Evolutionary conservation across 805 yeast genomes (phyloP), one percentile per base, ranked within the genome.

Genomic region (Saturnispora ahearnii): DNA sequence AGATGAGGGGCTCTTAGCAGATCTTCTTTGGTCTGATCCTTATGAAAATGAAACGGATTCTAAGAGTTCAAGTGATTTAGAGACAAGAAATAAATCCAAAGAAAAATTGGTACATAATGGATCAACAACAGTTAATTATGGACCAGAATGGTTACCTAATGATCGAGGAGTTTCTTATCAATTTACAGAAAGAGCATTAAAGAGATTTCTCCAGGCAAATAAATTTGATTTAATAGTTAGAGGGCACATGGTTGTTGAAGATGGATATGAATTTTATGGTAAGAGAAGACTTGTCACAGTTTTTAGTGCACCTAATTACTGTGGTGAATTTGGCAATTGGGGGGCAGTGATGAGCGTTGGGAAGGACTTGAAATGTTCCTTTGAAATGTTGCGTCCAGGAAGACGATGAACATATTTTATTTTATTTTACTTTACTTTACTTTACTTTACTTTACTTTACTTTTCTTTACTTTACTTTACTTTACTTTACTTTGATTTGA

Each of bases 191-290:
- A 82, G 76, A 48, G 83, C 84, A 47, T 87, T 85, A n/a, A 83
- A 81, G 57, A 72, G 75, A 55, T 86, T 86, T 61, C 77, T 83
- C 58, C 68, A 74, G 45, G 71, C 72, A 36, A 84, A 85, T 63
- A 79, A 81, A 49, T 81, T 86, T 67, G 95, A 86, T 66, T 68
- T 86, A 61, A 79, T 86, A 54, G 87, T 84, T 43, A 70, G 95
- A 59, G 95, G 91, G 7, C 95, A 86, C 62, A 86, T 86, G 95
- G 93, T 86, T 42, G 95, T 86, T 36, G 91, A 86, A 63, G 91
- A 86, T 62, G 95, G 95, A 3, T 86, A 86, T 62, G 93, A 86
- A 62, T 86, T 86, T 62, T 86, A 83, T 63, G 82, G 81, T 53
- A 81, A 79, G 60, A 70, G 87, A 58, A 81, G 80, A 62, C 69